Conservation (phyloP, 352 stramenopile species). For the Globisporangium cylindrosporum region DNA sequence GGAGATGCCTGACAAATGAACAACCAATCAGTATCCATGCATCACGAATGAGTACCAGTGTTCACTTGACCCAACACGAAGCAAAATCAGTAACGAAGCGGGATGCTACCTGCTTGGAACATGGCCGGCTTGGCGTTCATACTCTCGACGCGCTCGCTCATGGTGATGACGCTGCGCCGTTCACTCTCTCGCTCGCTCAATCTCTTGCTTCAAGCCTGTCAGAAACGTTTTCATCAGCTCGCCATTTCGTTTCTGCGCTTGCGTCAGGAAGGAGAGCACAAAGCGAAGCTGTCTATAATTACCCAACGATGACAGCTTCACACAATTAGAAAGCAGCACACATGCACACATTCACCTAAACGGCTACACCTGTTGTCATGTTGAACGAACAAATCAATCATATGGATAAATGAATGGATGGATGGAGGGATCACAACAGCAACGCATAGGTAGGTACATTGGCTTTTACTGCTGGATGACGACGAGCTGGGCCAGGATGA, state of each 20-base stretch:
- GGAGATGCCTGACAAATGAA: constrained; percentile 49
- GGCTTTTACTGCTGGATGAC: constrained; percentile 14
- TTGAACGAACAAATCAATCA: not conserved
- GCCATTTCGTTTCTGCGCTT: not conserved
- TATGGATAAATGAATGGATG: not conserved
- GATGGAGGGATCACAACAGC: not conserved
- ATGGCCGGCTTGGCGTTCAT: constrained; percentile 21
- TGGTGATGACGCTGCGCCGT: not conserved
- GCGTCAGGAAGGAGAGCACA: not conserved
- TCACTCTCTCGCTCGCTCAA: not conserved
- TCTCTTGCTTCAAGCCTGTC: not conserved
- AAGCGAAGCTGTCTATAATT: not conserved
- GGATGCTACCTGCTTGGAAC: constrained; percentile 23
- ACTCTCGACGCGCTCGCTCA: constrained; percentile 20
- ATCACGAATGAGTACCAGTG: not conserved
- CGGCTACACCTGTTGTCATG: not conserved
- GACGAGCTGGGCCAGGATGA: constrained; percentile 43
- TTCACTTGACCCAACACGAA: not conserved
- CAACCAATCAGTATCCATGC: not conserved
- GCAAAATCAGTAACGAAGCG: not conserved
- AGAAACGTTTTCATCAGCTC: not conserved
- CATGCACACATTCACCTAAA: not conserved
- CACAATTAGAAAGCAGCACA: not conserved
- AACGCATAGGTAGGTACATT: not conserved
- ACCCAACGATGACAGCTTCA: not conserved